phyloP scores from a whole-genome alignment of 2,329 filamentous ascomycete genomes.

The Aspergillus ibericus region DNA sequence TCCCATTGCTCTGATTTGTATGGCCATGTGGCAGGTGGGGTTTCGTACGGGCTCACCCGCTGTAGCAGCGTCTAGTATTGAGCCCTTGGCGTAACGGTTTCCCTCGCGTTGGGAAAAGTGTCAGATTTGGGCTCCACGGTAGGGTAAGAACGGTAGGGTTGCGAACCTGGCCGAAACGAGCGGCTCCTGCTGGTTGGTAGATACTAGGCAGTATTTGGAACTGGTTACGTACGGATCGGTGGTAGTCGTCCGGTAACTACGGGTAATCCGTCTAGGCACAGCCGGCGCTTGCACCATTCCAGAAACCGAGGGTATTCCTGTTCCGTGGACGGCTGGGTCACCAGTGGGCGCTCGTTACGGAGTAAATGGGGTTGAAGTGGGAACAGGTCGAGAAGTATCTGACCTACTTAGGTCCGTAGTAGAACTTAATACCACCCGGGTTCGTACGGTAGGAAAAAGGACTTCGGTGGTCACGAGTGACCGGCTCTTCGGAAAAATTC shows the following conservation, averaged over 20 bases:
- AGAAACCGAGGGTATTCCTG: not conserved
- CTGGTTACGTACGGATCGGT: constrained; percentile 5
- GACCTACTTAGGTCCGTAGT: not conserved
- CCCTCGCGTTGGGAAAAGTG: constrained; percentile 18
- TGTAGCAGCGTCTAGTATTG: constrained; percentile 23
- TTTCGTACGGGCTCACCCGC: constrained; percentile 35
- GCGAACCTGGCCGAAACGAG: constrained; percentile 11
- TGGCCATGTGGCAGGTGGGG: constrained; percentile 34
- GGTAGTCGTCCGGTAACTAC: constrained; percentile 6
- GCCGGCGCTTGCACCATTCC: constrained; percentile 1
- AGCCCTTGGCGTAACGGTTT: constrained; percentile 36
- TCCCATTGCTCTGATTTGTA: constrained; percentile 11
- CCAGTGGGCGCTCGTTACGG: not conserved
- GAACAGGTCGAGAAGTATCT: not conserved
- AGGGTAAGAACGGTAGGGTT: constrained; percentile 8
- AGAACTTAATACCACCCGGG: not conserved
- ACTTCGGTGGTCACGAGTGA: not conserved
- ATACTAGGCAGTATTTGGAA: not conserved
- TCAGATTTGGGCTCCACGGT: constrained; percentile 13
- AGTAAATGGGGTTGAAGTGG: not conserved
- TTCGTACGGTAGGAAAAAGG: not conserved
- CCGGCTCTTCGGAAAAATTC: not conserved
- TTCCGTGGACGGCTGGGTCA: not conserved
- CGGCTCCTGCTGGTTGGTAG: constrained; percentile 4
- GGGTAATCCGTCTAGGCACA: constrained; percentile 6